These are phyloP conservation scores for Phoma herbarum DNA, from an alignment of 2,329 filamentous ascomycete genomes.

Conservation along the genomic window DNA sequence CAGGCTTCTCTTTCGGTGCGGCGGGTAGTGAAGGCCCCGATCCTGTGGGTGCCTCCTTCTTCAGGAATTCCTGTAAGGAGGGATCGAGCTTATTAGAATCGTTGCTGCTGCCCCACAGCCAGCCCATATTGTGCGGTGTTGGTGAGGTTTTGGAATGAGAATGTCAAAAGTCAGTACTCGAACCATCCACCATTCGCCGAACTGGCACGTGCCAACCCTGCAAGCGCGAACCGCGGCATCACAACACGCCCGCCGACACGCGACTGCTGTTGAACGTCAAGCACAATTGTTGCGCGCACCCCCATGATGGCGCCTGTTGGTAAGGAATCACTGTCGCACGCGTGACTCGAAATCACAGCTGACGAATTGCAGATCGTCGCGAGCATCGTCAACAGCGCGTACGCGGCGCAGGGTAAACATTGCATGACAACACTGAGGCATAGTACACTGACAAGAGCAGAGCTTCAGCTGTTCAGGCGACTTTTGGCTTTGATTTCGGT, in stretches of 20 bases:
- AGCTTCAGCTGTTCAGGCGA: slow-evolving; percentile 57
- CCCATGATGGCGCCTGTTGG: slow-evolving; percentile 48
- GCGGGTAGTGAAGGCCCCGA: slow-evolving; percentile 55
- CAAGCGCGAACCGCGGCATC: slow-evolving; percentile 28
- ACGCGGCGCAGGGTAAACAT: slow-evolving; percentile 64
- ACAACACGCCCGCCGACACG: slow-evolving; percentile 35
- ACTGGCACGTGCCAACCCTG: slow-evolving; percentile 20
- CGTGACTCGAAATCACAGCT: slow-evolving; percentile 3
- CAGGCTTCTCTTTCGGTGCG: slow-evolving; percentile 39
- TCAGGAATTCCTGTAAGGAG: slow-evolving; percentile 82
- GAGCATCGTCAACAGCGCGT: slow-evolving; percentile 66
- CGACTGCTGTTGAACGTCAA: slow-evolving; percentile 20
- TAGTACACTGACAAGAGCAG: slow-evolving; percentile 46
- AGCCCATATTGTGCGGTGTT: slow-evolving; percentile 61
- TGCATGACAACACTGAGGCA: slow-evolving; percentile 16
- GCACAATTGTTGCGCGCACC: slow-evolving; percentile 26
- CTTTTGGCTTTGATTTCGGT: slow-evolving; percentile 58
- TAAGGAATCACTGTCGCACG: slow-evolving; percentile 18
- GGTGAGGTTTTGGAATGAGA: neutral
- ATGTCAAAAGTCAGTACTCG: slow-evolving; percentile 2
- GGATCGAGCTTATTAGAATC: slow-evolving; percentile 77
- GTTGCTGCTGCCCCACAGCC: slow-evolving; percentile 64
- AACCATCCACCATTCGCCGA: slow-evolving; percentile 25
- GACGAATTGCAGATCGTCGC: slow-evolving; percentile 55
- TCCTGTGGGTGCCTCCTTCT: slow-evolving; percentile 81